These are phyloP conservation scores for Paradendryphiella salina DNA, from an alignment of 2,329 filamentous ascomycete species.

Conservation along the genomic window DNA sequence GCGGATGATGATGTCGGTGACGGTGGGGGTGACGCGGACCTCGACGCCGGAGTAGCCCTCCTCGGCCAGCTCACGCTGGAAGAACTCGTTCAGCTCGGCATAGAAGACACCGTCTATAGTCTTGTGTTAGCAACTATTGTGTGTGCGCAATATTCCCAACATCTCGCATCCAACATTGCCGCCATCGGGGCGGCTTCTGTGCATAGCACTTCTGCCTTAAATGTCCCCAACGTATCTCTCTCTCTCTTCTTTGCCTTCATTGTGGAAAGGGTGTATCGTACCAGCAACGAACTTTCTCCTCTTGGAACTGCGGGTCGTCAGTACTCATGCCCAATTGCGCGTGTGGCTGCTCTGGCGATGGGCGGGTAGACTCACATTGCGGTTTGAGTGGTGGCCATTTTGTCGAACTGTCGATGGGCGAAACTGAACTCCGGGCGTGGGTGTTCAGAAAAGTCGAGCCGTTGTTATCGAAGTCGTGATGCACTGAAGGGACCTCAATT, in stretches of 20 bases:
- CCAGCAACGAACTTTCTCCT: conserved; percentile 69
- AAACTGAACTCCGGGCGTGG: conserved; percentile 42
- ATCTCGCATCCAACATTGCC: conserved; percentile 1
- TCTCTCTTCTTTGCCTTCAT: conserved; percentile 10
- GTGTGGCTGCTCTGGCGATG: conserved; percentile 1
- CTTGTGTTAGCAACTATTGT: conserved; percentile 29
- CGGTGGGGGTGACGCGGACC: conserved; percentile 98
- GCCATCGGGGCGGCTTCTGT: neutral
- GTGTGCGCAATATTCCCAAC: conserved; percentile 21
- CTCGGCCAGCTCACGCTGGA: conserved; percentile 99
- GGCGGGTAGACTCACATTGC: conserved; percentile 45
- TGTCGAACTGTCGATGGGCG: conserved; percentile 42
- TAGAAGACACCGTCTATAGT: conserved; percentile 94
- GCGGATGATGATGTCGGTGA: conserved; percentile 99
- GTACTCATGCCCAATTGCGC: conserved; percentile 20
- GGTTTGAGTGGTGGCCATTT: conserved; percentile 49
- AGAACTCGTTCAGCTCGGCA: conserved; percentile 99
- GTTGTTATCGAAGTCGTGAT: conserved; percentile 39
- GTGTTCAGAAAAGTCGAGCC: conserved; percentile 40
- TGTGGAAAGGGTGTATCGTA: conserved; percentile 39
- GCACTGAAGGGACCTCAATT: conserved; percentile 8
- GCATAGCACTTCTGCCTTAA: neutral
- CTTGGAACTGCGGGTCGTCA: conserved; percentile 69
- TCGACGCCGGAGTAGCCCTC: conserved; percentile 99
- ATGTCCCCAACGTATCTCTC: neutral